Percentiles rank a stretch among this genome's conserved stretches.
These are phyloP conservation scores for Globisporangium carolinianum DNA, from an alignment of 352 stramenopile genomes.

Conservation along the genomic window DNA sequence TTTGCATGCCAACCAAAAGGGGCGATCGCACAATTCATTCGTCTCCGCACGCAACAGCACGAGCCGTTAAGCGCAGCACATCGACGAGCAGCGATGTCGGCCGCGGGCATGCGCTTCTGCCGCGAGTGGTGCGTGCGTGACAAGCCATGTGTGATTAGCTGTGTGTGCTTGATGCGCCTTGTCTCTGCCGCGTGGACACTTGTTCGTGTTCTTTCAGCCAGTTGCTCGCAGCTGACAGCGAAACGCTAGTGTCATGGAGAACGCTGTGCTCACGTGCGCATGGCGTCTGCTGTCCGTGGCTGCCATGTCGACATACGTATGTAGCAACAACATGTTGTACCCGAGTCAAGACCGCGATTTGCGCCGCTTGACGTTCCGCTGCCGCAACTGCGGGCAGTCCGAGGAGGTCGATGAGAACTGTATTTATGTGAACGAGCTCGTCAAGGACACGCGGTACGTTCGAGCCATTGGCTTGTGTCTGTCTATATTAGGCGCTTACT, in stretches of 20 bases:
- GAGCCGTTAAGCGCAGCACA: not conserved
- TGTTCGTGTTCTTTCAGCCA: not conserved
- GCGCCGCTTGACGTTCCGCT: slow-evolving; percentile 79
- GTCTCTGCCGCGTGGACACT: no score
- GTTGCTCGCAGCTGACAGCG: no score
- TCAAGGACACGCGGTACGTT: slow-evolving; percentile 80
- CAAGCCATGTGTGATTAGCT: not conserved
- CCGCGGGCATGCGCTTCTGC: slow-evolving; percentile 85
- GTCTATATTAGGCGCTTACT: no score
- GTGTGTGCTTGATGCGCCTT: not conserved
- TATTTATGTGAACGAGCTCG: slow-evolving; percentile 90
- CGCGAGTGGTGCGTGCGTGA: slow-evolving; percentile 64
- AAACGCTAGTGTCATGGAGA: no score
- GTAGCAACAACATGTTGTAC: slow-evolving; percentile 90
- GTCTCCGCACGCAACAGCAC: not conserved
- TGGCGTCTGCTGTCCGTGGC: no score
- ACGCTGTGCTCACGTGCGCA: no score
- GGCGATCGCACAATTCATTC: not conserved
- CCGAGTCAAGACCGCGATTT: slow-evolving; percentile 84
- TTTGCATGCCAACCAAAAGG: no score
- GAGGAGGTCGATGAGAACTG: slow-evolving; percentile 86
- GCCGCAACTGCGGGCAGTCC: slow-evolving; percentile 80
- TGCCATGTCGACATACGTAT: not conserved
- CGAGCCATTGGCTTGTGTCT: slow-evolving; percentile 3
- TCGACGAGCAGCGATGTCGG: slow-evolving; percentile 32